Evolutionary conservation across 192 early-diverging fungal species (phyloP), one percentile per base, ranked within the genome.

Genomic region (Coemansia sp.): DNA sequence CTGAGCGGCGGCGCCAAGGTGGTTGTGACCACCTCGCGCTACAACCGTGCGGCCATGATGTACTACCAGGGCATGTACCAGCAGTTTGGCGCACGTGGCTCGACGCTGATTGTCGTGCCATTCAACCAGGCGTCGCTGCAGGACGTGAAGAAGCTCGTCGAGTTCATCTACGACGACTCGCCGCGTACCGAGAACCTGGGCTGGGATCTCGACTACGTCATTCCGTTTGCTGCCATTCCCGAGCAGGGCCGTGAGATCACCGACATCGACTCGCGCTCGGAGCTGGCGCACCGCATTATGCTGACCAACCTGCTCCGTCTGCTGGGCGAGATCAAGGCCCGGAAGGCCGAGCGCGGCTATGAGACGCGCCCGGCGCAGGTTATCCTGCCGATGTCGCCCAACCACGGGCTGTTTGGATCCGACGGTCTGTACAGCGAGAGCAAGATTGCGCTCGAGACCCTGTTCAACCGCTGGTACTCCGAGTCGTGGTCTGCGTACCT

Each of bases 391-490:
- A 67, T 95, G 56, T 97, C 95, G 58, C 95, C 95, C 53, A 97
- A 97, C 85, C 95, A 97, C 75, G 95, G 93, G 49, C 94, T 91
- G 25, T 97, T 97, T 54, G 95, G 95, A 58, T 83, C 81, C 33
- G 89, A 97, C 61, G 95, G 95, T 73, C 83, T 97, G 35, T 97
- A 97, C 81, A 86, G 88, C 77, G 95, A 97, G 80, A 89, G 91
- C 63, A 97, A 97, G 89, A 88, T 97, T 73, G 87, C 86, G 49
- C 86, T 97, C 21, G 95, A 97, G 80, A 93, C 95, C 42, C 82
- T 97, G 67, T 85, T 97, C 75, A 93, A 93, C 86, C 84, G 92
- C 60, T 97, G 91, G 90, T 85, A 89, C 63, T 89, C 92, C 50
- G 95, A 97, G 78, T 85, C 81, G 53, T 97, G 95, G 95, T 85